Base-by-base conservation (phyloP, 768 basidiomycete genomes). In the Serendipita vermifera region DNA sequence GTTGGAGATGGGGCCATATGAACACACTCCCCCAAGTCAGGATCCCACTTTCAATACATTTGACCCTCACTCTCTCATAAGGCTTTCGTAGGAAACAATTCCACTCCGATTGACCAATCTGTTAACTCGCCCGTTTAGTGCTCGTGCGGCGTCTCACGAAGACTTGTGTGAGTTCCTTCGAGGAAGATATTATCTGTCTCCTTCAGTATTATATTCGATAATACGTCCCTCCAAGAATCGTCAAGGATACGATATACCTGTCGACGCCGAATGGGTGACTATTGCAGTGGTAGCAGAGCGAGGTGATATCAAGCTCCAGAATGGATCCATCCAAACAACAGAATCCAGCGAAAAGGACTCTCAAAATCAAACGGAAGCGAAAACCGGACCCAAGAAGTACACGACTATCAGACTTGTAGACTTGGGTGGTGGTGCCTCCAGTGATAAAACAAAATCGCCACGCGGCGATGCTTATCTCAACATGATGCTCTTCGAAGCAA, bases 271-370 rank as follows among this genome's bases (percentile, higher is more conserved):
- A 67, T 98, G 90, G 87, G 77, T 97, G 38, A 93, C 92, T 4
- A 88, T 99, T 43, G 94, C 90, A 2, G 93, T 98, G 3, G 82
- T 99, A 13, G 94, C 92, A 2, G 90, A 94, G 66, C 80, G 91
- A 20, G 83, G 90, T 2, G 83, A 82, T 5, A 72, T 93, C 64
- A 81, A 78, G 60, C 77, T 82, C 61, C 35, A 57, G 55, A 61
- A 62, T 41, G 58, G 61, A 33, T 38, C 62, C 33, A 40, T 60
- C 59, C 55, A 59, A 62, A 39, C 41, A 60, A 63, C 14, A 33
- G 62, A 43, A 61, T 64, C 54, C 59, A 51, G 24, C 38, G 36
- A 54, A 22, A 38, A 32, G 58, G 57, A 62, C 33, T 56, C 38
- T 32, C 41, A 59, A 64, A 62, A 54, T 9, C 61, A 54, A 24